phyloP scores from a whole-genome alignment of 139 green algal genomes.

The Picochlorum sp. region DNA sequence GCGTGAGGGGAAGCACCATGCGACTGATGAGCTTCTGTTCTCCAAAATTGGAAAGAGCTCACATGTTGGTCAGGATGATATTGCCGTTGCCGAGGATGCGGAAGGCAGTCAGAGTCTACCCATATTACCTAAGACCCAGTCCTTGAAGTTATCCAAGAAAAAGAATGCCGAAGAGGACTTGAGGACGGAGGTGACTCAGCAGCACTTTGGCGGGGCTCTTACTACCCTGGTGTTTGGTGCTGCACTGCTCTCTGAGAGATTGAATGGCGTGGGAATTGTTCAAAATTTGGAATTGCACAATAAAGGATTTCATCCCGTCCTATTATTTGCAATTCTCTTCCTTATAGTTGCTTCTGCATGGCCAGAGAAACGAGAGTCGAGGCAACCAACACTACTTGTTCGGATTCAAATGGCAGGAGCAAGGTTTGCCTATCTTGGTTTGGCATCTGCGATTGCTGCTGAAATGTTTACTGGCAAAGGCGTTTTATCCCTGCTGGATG shows the following conservation, averaged over 20 bases:
- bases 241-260: slow-evolving; percentile 29
- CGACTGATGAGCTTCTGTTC: too few relatives aligned
- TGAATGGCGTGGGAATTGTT: slow-evolving; percentile 37
- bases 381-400: not conserved
- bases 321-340: slow-evolving; percentile 16
- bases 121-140: not conserved
- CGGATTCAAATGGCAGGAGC: slow-evolving; percentile 14
- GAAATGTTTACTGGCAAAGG: slow-evolving; percentile 42
- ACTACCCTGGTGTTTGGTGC: slow-evolving; percentile 6
- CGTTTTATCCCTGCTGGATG: slow-evolving; percentile 31
- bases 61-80: too few relatives aligned
- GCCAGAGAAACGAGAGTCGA: not conserved
- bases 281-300: slow-evolving; percentile 28
- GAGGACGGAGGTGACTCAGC: not conserved
- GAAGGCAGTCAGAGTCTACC: too few relatives aligned
- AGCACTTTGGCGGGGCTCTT: slow-evolving; percentile 9
- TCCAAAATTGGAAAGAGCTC: too few relatives aligned
- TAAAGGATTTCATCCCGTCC: slow-evolving; percentile 27
- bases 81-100: too few relatives aligned
- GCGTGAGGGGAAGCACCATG: too few relatives aligned
- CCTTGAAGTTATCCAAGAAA: not conserved
- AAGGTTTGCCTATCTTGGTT: slow-evolving; percentile 19
- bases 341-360: slow-evolving; percentile 15
- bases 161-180: not conserved
- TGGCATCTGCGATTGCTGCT: slow-evolving; percentile 24